A percentile compares a stretch with the other conserved stretches of the same genome.
These are phyloP conservation scores for Bassia scoparia DNA, from an alignment of 148 eudicot species.

Conservation along the genomic window DNA sequence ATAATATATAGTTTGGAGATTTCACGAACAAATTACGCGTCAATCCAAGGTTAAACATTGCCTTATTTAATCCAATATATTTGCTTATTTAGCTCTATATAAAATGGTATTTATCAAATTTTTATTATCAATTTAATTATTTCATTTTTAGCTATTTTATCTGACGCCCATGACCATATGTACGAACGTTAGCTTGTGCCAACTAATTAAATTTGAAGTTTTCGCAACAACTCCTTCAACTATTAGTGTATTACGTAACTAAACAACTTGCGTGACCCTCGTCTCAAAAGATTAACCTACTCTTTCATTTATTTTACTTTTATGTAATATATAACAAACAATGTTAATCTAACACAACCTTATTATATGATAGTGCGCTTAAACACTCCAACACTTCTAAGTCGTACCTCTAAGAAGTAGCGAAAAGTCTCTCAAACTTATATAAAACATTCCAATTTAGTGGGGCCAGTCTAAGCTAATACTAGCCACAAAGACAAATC, in stretches of 20 bases:
- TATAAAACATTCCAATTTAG: conserved; percentile 14
- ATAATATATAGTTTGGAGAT: no score
- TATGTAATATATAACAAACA: background rate
- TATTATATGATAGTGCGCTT: background rate
- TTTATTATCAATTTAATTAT: no score
- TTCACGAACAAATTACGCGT: no score
- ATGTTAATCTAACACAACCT: background rate
- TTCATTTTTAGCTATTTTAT: no score
- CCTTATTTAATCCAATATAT: no score
- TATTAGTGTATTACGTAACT: background rate
- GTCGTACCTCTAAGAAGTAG: conserved; percentile 24
- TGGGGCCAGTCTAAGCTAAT: conserved; percentile 18
- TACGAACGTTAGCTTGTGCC: no score
- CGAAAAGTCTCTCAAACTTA: conserved; percentile 22
- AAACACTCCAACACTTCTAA: conserved; percentile 16
- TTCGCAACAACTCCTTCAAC: background rate
- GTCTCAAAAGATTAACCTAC: background rate
- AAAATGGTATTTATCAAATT: no score
- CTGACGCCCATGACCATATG: no score
- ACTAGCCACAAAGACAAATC: conserved; percentile 24
- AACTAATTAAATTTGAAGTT: background rate
- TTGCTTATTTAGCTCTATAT: no score
- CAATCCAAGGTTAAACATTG: no score
- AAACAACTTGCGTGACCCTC: background rate
- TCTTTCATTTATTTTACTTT: background rate